These are phyloP conservation scores for Xylaria arbuscula DNA, from an alignment of 2,329 filamentous ascomycete genomes.

Conservation along the genomic window DNA sequence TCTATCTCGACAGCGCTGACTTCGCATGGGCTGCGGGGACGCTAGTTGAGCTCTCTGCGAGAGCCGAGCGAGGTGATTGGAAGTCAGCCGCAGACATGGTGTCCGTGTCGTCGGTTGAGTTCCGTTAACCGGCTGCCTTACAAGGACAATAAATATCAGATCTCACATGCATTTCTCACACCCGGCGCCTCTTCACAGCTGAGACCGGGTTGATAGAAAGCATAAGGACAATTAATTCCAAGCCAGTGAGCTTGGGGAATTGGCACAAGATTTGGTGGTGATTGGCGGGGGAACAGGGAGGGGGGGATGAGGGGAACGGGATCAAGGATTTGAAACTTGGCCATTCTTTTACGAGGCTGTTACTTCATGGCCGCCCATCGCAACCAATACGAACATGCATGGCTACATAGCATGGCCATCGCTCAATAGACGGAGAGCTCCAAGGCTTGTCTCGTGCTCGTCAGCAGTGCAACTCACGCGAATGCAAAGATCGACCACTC, in stretches of 20 bases:
- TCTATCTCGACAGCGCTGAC: slow-evolving; percentile 46
- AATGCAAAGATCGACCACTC: slow-evolving; percentile 29
- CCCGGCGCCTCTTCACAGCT: slow-evolving; percentile 26
- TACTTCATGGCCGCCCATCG: slow-evolving; percentile 33
- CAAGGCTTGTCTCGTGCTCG: slow-evolving; percentile 26
- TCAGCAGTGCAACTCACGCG: slow-evolving; percentile 24
- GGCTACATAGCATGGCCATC: slow-evolving; percentile 7
- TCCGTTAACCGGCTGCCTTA: slow-evolving; percentile 23
- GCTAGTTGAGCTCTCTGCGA: slow-evolving; percentile 45
- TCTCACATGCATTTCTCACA: slow-evolving; percentile 32
- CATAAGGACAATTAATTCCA: slow-evolving; percentile 8
- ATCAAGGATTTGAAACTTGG: slow-evolving; percentile 25
- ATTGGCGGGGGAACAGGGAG: slow-evolving; percentile 15
- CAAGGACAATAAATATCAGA: slow-evolving; percentile 15
- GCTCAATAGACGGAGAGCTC: slow-evolving; percentile 15
- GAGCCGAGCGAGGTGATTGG: slow-evolving; percentile 40
- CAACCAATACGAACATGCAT: slow-evolving; percentile 29
- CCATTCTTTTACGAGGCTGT: slow-evolving; percentile 27
- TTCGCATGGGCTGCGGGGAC: slow-evolving; percentile 47
- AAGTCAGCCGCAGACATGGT: slow-evolving; percentile 21
- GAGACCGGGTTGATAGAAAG: slow-evolving; percentile 13
- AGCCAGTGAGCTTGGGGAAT: slow-evolving; percentile 29
- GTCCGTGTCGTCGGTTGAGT: slow-evolving; percentile 14
- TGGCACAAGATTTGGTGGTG: slow-evolving; percentile 20
- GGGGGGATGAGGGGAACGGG: slow-evolving; percentile 2